Evolutionary conservation across 768 basidiomycete species (phyloP), one percentile per base, ranked within the genome.

Genomic region (Boletus subcaerulescens): DNA sequence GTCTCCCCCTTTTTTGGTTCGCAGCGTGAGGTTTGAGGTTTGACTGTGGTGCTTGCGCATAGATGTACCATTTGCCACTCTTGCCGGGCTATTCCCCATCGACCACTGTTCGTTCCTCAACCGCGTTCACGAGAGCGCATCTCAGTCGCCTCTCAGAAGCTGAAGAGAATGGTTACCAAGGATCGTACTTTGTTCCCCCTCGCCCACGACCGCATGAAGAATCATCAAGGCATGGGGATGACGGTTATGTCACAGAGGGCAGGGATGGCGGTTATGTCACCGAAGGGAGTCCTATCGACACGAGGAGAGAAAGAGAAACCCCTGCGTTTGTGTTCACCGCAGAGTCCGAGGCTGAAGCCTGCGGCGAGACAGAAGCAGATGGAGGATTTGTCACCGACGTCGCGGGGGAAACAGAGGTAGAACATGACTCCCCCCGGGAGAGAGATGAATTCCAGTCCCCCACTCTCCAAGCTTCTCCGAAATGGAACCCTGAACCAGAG

Each of bases 51-150:
- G 15, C 29, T 57, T 35, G 9, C 45, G 13, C 31, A 20, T 29
- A 94, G 93, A 86, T 95, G 76, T 96, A 98, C 65, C 89, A 92
- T 67, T 78, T 96, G 0, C 95, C 95, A 2, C 77, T 98, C 4
- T 78, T 97, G 15, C 92, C 95, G 9, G 95, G 95, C 0, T 98
- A 98, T 63, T 88, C 89, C 0, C 88, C 89, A 2, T 82, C 85
- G 40, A 84, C 87, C 3, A 92, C 89, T 56, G 75, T 97, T 26
- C 87, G 95, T n/a, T 93, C 91, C 1, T 92, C 91, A 0, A 81
- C 86, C 12, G 76, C 83, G 4, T 78, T 76, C 5, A 72, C 75
- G 4, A 82, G 83, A 42, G 83, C 88, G 0, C 78, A 85, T 36
- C 72, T 88, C 8, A 78, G 83, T 24, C 82, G 80, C 31, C 80